phyloP scores from a whole-genome alignment of 148 eudicot species.

The Arbutus unedo region DNA sequence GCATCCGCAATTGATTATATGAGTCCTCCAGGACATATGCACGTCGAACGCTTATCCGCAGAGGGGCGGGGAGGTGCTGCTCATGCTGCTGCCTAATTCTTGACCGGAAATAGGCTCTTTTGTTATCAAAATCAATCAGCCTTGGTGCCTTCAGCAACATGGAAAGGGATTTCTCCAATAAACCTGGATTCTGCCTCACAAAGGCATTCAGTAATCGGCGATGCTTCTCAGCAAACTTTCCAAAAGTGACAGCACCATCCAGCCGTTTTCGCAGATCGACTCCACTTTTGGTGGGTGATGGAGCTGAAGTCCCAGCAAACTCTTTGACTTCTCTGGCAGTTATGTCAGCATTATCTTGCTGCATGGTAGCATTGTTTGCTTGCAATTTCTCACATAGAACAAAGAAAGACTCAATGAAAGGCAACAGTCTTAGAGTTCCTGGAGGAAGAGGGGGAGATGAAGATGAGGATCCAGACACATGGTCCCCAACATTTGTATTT shows the following conservation, averaged over 20 bases:
- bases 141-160: slow-evolving; percentile 91
- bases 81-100: slow-evolving; percentile 96
- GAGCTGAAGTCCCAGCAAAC: slow-evolving; percentile 44
- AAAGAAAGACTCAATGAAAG: slow-evolving; percentile 93
- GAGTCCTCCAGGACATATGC: slow-evolving; percentile 98
- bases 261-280: slow-evolving; percentile 50
- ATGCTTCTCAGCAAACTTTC: slow-evolving; percentile 85
- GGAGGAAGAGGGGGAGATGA: slow-evolving; percentile 85
- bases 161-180: slow-evolving; percentile 90
- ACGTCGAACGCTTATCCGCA: slow-evolving; percentile 85
- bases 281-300: slow-evolving; percentile 34
- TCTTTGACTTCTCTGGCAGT: slow-evolving; percentile 89
- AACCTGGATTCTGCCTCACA: slow-evolving; percentile 88
- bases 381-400: slow-evolving; percentile 94
- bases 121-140: slow-evolving; percentile 94
- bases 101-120: slow-evolving; percentile 87
- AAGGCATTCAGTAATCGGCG: slow-evolving; percentile 92
- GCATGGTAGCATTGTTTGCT: slow-evolving; percentile 47
- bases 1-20: slow-evolving; percentile 91
- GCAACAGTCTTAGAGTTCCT: slow-evolving; percentile 86
- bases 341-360: slow-evolving; percentile 64
- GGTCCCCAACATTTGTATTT: slow-evolving; percentile 52
- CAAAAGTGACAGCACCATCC: slow-evolving; percentile 61
- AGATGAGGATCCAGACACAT: slow-evolving; percentile 45
- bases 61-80: slow-evolving; percentile 91